phyloP scores from a whole-genome alignment of 164 flowering plant genomes.

The Chimonanthus praecox region DNA sequence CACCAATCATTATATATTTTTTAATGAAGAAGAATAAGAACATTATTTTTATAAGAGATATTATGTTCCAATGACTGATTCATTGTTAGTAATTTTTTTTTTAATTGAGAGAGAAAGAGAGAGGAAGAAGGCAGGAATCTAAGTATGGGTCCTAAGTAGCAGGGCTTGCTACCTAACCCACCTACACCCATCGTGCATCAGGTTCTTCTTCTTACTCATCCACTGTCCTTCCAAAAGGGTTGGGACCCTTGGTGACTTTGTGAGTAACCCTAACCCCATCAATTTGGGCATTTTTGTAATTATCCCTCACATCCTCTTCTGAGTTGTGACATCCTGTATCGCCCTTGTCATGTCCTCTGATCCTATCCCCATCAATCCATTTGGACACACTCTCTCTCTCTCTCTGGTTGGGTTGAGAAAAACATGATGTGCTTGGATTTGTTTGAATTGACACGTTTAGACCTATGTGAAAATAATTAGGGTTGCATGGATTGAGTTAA shows the following conservation, averaged over 20 bases:
- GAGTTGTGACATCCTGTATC: conserved; percentile 13
- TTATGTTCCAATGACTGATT: too few relatives aligned
- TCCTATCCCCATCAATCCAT: neutral
- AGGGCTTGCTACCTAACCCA: conserved; percentile 34
- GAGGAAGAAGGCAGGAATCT: conserved; percentile 25
- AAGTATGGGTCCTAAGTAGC: conserved; percentile 25
- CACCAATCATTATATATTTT: too few relatives aligned
- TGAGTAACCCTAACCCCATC: conserved; percentile 6
- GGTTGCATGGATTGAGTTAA: too few relatives aligned
- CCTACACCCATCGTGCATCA: conserved; percentile 31
- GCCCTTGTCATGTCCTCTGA: conserved; percentile 13
- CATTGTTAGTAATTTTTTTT: too few relatives aligned
- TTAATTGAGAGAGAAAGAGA: neutral
- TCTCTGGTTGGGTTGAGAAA: too few relatives aligned
- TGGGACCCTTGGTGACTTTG: conserved; percentile 1
- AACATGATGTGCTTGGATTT: too few relatives aligned
- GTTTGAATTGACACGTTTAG: too few relatives aligned
- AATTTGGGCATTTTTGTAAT: conserved; percentile 16
- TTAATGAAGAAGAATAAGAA: too few relatives aligned
- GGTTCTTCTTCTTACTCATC: conserved; percentile 11
- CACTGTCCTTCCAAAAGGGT: conserved; percentile 11
- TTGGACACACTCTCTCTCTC: neutral
- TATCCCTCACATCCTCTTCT: conserved; percentile 14
- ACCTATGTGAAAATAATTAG: too few relatives aligned
- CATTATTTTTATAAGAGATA: too few relatives aligned